A percentile compares a stretch with the other conserved stretches of the same genome.
Evolutionary conservation across 2,329 filamentous ascomycete genomes (phyloP).

Genomic region (Cladosporium sp.): DNA sequence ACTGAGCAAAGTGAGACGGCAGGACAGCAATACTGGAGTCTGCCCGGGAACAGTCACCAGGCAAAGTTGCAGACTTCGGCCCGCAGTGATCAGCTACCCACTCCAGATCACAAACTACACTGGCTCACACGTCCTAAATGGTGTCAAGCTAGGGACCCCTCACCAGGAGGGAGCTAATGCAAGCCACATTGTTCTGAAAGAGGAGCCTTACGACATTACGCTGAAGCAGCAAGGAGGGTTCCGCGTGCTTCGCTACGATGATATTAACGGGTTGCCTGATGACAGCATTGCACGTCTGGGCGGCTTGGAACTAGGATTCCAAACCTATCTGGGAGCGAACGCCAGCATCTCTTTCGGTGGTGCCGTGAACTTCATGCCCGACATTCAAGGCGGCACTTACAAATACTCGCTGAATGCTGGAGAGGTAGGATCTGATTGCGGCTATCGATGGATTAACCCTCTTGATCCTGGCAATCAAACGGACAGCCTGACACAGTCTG

Average conservation of each 20-base stretch:
- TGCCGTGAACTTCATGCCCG: constrained; percentile 7
- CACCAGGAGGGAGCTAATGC: neutral
- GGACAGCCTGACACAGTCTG: constrained; percentile 8
- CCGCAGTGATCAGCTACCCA: constrained; percentile 22
- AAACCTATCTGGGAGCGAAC: constrained; percentile 17
- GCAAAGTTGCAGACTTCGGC: constrained; percentile 20
- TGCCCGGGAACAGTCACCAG: constrained; percentile 11
- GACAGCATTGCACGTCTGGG: constrained; percentile 15
- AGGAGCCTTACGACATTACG: neutral
- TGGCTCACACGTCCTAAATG: constrained; percentile 11
- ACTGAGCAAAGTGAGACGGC: neutral
- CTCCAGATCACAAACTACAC: constrained; percentile 16
- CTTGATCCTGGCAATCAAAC: constrained; percentile 7
- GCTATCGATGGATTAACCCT: constrained; percentile 16
- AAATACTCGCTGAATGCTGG: constrained; percentile 15
- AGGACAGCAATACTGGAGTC: neutral
- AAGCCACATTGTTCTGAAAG: neutral
- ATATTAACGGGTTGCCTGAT: constrained; percentile 13
- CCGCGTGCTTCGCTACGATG: constrained; percentile 14
- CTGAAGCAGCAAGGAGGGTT: constrained; percentile 15
- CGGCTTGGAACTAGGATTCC: constrained; percentile 15
- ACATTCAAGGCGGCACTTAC: constrained; percentile 15
- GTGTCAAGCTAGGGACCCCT: constrained; percentile 5
- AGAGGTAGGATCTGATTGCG: constrained; percentile 14
- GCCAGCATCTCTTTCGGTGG: constrained; percentile 14